phyloP scores from a whole-genome alignment of 2,329 filamentous ascomycete species.

The Lachnellula hyalina region DNA sequence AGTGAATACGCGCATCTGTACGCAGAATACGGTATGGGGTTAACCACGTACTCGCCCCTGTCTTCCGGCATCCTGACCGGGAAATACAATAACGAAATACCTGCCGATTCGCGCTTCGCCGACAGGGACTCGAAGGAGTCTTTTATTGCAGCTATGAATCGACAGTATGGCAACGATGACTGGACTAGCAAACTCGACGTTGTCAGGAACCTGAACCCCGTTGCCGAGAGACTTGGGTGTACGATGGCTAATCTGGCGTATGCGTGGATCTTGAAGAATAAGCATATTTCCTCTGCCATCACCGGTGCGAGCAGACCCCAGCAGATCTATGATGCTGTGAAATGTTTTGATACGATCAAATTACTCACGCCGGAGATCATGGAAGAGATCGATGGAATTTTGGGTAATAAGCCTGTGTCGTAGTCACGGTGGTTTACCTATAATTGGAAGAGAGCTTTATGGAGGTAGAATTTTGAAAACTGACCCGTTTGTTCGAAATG shows the following conservation, averaged over 20 bases:
- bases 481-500: no score
- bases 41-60: slow-evolving; percentile 60
- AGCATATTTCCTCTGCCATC: slow-evolving; percentile 56
- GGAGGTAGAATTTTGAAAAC: no score
- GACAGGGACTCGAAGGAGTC: slow-evolving; percentile 44
- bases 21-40: slow-evolving; percentile 52
- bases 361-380: slow-evolving; percentile 55
- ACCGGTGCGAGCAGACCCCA: slow-evolving; percentile 52
- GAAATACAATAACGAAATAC: slow-evolving; percentile 62
- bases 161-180: slow-evolving; percentile 40
- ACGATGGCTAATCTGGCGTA: slow-evolving; percentile 47
- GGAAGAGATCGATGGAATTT: slow-evolving; percentile 52
- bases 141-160: slow-evolving; percentile 40
- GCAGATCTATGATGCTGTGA: slow-evolving; percentile 56
- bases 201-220: slow-evolving; percentile 53
- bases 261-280: slow-evolving; percentile 59
- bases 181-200: slow-evolving; percentile 54
- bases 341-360: slow-evolving; percentile 46
- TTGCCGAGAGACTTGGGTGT: slow-evolving; percentile 60
- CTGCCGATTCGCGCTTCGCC: slow-evolving; percentile 51
- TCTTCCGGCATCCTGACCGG: slow-evolving; percentile 57
- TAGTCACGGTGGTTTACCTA: no score
- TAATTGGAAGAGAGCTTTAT: no score
- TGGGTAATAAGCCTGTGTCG: slow-evolving; percentile 51
- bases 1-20: slow-evolving; percentile 56